These are phyloP conservation scores for Wallacemonas sp. DNA, from an alignment of 208 protist species.

Conservation along the genomic window DNA sequence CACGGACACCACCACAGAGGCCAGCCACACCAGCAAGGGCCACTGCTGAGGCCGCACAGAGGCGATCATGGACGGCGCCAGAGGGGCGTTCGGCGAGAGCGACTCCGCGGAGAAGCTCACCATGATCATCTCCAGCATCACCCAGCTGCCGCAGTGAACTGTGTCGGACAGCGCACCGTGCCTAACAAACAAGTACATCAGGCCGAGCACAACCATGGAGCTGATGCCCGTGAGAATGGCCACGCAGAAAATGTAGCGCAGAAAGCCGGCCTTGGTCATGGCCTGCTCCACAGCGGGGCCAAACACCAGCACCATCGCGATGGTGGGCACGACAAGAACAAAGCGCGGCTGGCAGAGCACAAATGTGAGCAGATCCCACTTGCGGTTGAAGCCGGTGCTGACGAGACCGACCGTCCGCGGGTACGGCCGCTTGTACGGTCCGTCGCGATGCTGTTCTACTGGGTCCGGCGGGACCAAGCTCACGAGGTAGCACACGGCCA, in stretches of 20 bases:
- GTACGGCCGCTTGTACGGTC: too few relatives aligned
- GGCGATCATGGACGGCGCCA: not conserved
- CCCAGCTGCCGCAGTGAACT: slow-evolving; percentile 43
- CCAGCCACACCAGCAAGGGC: slow-evolving; percentile 2
- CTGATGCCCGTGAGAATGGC: slow-evolving; percentile 3
- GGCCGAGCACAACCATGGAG: not conserved
- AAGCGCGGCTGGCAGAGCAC: not conserved
- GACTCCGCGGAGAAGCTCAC: slow-evolving; percentile 3
- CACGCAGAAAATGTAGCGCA: slow-evolving; percentile 10
- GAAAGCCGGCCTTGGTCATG: not conserved
- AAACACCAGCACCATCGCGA: slow-evolving; percentile 4
- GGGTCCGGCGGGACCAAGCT: not conserved
- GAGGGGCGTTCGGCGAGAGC: not conserved
- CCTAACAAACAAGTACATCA: too few relatives aligned
- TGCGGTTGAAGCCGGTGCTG: not conserved
- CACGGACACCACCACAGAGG: not conserved
- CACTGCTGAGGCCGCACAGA: slow-evolving; percentile 8
- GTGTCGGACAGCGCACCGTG: too few relatives aligned
- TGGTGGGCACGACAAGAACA: not conserved
- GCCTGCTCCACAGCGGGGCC: slow-evolving; percentile 1
- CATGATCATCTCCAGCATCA: slow-evolving; percentile 31
- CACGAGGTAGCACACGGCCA: slow-evolving; percentile 2
- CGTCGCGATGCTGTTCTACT: too few relatives aligned
- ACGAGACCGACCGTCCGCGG: not conserved
- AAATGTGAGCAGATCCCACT: slow-evolving; percentile 14